A percentile compares a stretch with the other conserved stretches of the same genome.
Evolutionary conservation across 208 protist species (phyloP).

Genomic region (Leishmania braziliensis): DNA sequence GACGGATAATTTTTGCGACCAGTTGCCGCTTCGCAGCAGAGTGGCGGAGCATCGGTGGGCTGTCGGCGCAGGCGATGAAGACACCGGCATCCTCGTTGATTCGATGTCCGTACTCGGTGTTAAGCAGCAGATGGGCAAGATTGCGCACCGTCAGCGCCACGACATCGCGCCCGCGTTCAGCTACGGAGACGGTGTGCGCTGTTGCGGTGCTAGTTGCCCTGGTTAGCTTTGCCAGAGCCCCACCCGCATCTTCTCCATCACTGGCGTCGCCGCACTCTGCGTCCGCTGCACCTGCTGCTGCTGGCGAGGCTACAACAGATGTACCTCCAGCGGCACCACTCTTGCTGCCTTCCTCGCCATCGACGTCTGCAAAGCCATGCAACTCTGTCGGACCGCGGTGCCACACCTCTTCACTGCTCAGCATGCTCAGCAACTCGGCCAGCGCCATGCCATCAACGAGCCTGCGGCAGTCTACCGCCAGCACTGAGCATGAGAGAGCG

Average conservation of each 20-base stretch:
- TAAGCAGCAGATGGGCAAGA: constrained; percentile 55
- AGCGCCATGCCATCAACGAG: constrained; percentile 63
- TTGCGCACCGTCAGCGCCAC: constrained; percentile 63
- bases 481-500: constrained; percentile 48
- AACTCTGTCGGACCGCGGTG: constrained; percentile 20
- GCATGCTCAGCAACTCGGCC: constrained; percentile 46
- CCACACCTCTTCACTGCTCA: constrained; percentile 33
- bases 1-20: constrained; percentile 11
- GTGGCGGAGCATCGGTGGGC: constrained; percentile 25
- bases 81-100: constrained; percentile 14
- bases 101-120: constrained; percentile 50
- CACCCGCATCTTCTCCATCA: not conserved
- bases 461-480: constrained; percentile 62
- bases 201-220: not conserved
- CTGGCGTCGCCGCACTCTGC: not conserved
- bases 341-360: constrained; percentile 1
- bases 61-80: not conserved
- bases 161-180: constrained; percentile 40
- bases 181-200: constrained; percentile 12
- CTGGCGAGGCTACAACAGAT: not conserved
- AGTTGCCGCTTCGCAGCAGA: constrained; percentile 25
- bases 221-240: not conserved
- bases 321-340: constrained; percentile 13
- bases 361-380: constrained; percentile 17
- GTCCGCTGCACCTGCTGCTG: not conserved